Conservation (phyloP, 2,329 filamentous ascomycete species). For the Verticillium nonalfalfae region DNA sequence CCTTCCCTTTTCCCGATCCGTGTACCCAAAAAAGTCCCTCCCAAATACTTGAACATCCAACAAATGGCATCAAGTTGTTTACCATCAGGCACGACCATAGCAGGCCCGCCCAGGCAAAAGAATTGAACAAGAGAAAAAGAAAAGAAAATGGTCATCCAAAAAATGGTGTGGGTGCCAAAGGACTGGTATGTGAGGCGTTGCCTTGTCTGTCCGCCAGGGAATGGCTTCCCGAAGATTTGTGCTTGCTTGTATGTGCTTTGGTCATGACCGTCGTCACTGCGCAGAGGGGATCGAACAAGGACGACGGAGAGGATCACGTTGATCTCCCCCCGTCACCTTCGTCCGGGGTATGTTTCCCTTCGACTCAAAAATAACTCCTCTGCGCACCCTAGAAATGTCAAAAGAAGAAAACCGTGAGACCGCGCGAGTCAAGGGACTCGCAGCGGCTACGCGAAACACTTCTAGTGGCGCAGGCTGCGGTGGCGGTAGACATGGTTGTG, state of each 20-base stretch:
- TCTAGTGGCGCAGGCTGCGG: conserved; percentile 22
- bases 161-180: background rate
- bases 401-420: conserved; percentile 10
- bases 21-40: conserved; percentile 3
- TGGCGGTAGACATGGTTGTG: conserved; percentile 28
- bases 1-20: conserved; percentile 2
- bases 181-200: background rate
- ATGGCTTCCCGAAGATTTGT: background rate
- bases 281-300: background rate
- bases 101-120: background rate
- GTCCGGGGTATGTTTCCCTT: background rate
- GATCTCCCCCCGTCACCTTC: background rate
- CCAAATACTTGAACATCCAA: conserved; percentile 3
- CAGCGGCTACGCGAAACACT: background rate
- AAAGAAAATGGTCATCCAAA: background rate
- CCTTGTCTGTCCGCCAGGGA: background rate
- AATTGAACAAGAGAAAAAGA: background rate
- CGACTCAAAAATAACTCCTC: conserved; percentile 1
- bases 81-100: background rate
- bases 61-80: background rate
- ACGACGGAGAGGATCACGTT: background rate
- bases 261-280: conserved; percentile 1
- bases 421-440: background rate
- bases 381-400: conserved; percentile 4
- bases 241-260: conserved; percentile 1